Base-by-base conservation (phyloP, 2,329 filamentous ascomycete genomes). In the Microdochium paspali region DNA sequence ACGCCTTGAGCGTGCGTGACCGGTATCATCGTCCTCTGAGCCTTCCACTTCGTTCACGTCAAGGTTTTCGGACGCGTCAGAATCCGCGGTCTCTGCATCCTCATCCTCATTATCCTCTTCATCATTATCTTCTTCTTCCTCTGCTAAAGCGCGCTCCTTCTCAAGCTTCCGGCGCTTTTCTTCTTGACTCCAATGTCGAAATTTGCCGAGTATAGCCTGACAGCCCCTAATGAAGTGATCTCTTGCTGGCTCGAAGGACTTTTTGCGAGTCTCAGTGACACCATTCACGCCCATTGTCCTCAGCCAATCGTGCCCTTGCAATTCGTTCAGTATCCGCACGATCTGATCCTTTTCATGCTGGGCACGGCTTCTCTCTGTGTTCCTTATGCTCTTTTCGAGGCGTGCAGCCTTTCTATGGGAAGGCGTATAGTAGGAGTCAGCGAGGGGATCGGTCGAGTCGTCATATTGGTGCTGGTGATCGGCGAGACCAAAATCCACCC, bases 281-380 rank as follows among this genome's bases (percentile, higher is more conserved):
- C 79, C 88, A 53, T 82, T 91, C 28, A 97, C 85, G 24, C 91
- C 93, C 82, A 98, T 90, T 3, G 90, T 79, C 51, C 87, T 84
- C 48, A 96, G 73, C 93, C 93, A 98, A 65, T 97, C 93, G 49
- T 87, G 88, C 2, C 91, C 87, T 61, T 89, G 85, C 1, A 98
- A 75, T 18, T 89, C 89, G 47, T 93, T 89, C 6, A 96, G 74
- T 15, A 84, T 65, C 28, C 80, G 73, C 47, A 80, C 74, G 35
- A 84, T 77, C 55, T 82, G 79, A 50, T 83, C 79, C 54, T 76
- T 80, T 55, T 84, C 80, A 68, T 84, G 80, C 54, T 84, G 79
- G 15, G 80, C 80, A 10, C 79, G 74, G 12, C 78, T 79, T 58
- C 77, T 81, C 58, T 84, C 80, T 0, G 77, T 71, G 53, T 84